Conservation (phyloP, 2,329 filamentous ascomycete species). For the Diaporthe sp. region DNA sequence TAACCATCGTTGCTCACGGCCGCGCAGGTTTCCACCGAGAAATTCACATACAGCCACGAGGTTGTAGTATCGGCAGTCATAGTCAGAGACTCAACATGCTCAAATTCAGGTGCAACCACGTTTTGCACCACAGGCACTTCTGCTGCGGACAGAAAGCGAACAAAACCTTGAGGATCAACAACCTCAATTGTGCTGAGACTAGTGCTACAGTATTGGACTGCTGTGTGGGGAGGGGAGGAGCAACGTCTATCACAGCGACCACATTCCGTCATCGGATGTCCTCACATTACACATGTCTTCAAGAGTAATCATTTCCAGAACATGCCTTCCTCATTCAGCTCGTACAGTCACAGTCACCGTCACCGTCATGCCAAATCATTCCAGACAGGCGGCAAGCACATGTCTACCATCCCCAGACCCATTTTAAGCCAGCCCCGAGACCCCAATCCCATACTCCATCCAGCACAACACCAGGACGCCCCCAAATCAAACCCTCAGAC, state of each 20-base stretch:
- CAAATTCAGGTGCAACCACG: no score
- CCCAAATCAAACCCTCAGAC: not conserved
- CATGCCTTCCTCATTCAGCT: slow-evolving; percentile 20
- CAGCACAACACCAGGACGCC: slow-evolving; percentile 20
- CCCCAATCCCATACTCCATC: not conserved
- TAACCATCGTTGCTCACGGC: not conserved
- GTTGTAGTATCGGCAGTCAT: not conserved
- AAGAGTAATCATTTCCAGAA: not conserved
- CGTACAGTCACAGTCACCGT: slow-evolving; percentile 13
- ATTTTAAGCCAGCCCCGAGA: not conserved
- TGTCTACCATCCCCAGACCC: not conserved
- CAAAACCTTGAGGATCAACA: not conserved
- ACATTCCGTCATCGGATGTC: not conserved
- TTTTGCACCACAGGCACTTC: not conserved
- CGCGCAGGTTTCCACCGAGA: not conserved
- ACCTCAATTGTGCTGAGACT: not conserved
- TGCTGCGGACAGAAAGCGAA: not conserved
- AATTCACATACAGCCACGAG: not conserved
- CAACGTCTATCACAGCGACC: not conserved
- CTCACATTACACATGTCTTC: not conserved
- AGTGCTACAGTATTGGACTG: not conserved
- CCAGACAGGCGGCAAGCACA: slow-evolving; percentile 11
- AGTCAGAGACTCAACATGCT: not conserved
- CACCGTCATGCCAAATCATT: not conserved
- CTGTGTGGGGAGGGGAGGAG: not conserved